Evolutionary conservation across 352 stramenopile genomes (phyloP), one percentile per base, ranked within the genome.

Genomic region (Phytophthora megakarya): DNA sequence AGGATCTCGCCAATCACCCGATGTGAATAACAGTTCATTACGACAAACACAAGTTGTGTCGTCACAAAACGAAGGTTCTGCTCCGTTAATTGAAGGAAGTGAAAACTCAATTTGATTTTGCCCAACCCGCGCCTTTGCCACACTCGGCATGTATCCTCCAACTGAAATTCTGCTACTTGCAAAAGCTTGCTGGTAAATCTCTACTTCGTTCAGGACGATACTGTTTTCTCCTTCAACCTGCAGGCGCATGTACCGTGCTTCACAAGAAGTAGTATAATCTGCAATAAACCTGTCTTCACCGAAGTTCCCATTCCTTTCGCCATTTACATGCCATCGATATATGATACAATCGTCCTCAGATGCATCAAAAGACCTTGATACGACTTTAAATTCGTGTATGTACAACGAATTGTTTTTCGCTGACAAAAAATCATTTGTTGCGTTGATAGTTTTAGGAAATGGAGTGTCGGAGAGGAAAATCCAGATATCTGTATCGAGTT

Each of bases 161-260:
- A 92, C 46, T 1, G 65, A 65, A 1, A 92, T 61, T 19, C 60
- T 72, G 23, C 72, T 66, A 30, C 73, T 80, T 2, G 83, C 77
- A 45, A 92, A 76, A 11, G 83, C 66, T 19, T 81, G 69, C 51
- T 92, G 83, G 32, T 84, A 89, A 33, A 90, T 65, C 32, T 89
- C 68, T 5, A 89, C 81, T 59, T 90, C 81, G 26, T 84, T 90
- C 19, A 90, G 22, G 11, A 70, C 49, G 37, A 90, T 61, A 39
- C 67, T 87, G 49, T 88, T 90, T 11, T 84, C 75, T 5, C 79
- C 75, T 58, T 78, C 75, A 26, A 88, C 59, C 50, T 90, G 81
- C 5, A 90, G 57, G 10, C 83, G 51, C 33, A 88, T 38, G 30
- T 80, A 90, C 12, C 53, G 74, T 3, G 67, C 61, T 63, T 82